Evolutionary conservation across 495 filamentous ascomycete species (phyloP).

Genomic region (Penicillium silybi): DNA sequence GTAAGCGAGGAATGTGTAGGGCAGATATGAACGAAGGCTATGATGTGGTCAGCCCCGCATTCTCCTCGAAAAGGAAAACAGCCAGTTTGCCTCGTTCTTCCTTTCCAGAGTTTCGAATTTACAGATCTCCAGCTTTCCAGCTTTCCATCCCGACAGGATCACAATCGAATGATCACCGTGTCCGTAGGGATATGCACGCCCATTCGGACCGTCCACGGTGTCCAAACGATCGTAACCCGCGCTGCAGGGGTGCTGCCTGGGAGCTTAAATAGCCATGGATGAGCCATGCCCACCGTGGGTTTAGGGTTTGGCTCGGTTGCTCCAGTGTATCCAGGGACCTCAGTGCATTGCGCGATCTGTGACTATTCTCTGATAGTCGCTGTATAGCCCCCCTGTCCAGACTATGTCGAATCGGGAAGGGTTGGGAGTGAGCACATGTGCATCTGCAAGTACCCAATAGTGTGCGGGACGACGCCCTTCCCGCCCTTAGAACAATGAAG

Average conservation of each 20-base stretch:
- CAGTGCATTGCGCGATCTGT: slow-evolving; percentile 1
- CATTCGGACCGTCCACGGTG: background rate
- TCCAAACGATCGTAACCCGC: slow-evolving; percentile 3
- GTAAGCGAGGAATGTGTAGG: background rate
- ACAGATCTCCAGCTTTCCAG: background rate
- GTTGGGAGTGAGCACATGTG: background rate
- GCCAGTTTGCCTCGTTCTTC: background rate
- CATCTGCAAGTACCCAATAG: background rate
- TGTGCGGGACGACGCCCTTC: background rate
- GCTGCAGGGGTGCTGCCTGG: slow-evolving; percentile 2
- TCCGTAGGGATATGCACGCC: background rate
- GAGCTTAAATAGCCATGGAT: slow-evolving; percentile 1
- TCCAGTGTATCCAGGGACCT: background rate
- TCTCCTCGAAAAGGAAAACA: background rate
- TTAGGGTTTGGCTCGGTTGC: slow-evolving; percentile 8
- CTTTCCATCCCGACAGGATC: background rate
- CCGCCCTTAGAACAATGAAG: background rate
- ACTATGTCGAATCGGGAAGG: background rate
- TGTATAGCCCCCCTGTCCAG: background rate
- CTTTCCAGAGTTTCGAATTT: too few species aligned
- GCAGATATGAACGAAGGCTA: background rate
- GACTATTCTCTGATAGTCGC: background rate
- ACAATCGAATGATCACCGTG: background rate
- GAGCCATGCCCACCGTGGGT: background rate
- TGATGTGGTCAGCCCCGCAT: background rate